Evolutionary conservation across 495 filamentous ascomycete species (phyloP), one percentile per base, ranked within the genome.

Genomic region (Pyrenopolyporus hunteri): DNA sequence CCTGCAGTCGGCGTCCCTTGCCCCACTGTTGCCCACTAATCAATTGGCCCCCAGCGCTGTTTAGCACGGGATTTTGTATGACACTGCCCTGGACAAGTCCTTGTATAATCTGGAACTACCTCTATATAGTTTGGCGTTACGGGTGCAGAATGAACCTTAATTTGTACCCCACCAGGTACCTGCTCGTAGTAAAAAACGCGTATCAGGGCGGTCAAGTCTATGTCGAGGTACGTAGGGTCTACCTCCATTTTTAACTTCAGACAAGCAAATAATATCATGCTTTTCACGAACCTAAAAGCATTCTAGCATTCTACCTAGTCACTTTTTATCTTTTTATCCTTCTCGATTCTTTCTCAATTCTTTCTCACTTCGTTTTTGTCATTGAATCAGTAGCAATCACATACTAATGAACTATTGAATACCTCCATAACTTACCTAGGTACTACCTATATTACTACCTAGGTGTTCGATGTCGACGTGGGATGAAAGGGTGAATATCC

Each of bases 21-120:
- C 46, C 51, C 59, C 51, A 56, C 51, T 42, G 13, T 42, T 42
- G 11, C 37, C 8, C 23, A 46, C 23, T 29, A 46, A 29, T 25
- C 10, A 17, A 57, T 57, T 57, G 54, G 54, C 29, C 39, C 36
- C 16, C 26, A 59, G 39, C 31, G 26, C 37, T 45, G 40, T 19
- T 25, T 52, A 59, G 16, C 42, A 46, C 19, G 31, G 40, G 23
- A 55, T 23, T 33, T 54, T 35, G 51, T 55, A 55, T 29, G 35
- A 45, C 29, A 55, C 39, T 44, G 37, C 50, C 43, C 43, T 23
- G 32, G 35, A 39, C 16, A 45, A 16, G 19, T 44, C 6, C 28
- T 5, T 40, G 20, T n/a, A 10, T 40, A 51, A 13, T 33, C 14
- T 39, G 14, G 8, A 32, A 47, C n/a, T 19, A 31, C 5, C 25